A percentile compares a stretch with the other conserved stretches of the same genome.
Evolutionary conservation across 2,329 filamentous ascomycete genomes (phyloP).

Genomic region (Pseudogymnoascus sp.): DNA sequence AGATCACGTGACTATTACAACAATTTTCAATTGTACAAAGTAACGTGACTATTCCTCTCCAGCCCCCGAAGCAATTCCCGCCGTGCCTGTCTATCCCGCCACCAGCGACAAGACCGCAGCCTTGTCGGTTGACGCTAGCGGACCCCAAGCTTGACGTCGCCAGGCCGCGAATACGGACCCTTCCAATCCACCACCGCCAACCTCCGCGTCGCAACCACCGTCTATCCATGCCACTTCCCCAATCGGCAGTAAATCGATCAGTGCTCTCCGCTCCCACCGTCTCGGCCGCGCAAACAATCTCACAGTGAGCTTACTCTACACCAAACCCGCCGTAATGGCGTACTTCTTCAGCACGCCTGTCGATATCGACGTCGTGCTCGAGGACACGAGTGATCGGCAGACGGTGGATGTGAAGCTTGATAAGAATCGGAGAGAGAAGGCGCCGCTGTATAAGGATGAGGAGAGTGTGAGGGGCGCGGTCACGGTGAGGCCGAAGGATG

Average conservation of each 20-base stretch:
- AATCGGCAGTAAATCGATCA: not conserved
- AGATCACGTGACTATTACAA: too few species aligned
- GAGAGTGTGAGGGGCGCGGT: slow-evolving; percentile 96
- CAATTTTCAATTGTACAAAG: not conserved
- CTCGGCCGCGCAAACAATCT: not conserved
- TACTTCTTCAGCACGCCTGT: slow-evolving; percentile 98
- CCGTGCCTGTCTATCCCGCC: slow-evolving; percentile 29
- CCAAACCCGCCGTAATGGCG: slow-evolving; percentile 55
- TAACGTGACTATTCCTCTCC: not conserved
- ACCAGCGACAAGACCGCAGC: slow-evolving; percentile 37
- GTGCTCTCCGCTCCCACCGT: not conserved
- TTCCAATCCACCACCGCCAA: slow-evolving; percentile 14
- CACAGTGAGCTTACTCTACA: not conserved
- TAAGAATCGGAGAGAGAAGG: slow-evolving; percentile 95
- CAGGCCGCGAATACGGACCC: not conserved
- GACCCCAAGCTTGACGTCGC: not conserved
- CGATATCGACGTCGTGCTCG: slow-evolving; percentile 97
- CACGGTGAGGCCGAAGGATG: slow-evolving; percentile 92
- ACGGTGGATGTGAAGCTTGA: slow-evolving; percentile 98
- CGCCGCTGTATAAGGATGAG: slow-evolving; percentile 93
- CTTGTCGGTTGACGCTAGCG: slow-evolving; percentile 38
- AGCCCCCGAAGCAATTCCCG: not conserved
- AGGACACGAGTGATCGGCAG: slow-evolving; percentile 85
- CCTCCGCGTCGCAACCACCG: slow-evolving; percentile 16
- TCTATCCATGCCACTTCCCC: not conserved